phyloP scores from a whole-genome alignment of 495 filamentous ascomycete species.

The Cladorrhinum samala region DNA sequence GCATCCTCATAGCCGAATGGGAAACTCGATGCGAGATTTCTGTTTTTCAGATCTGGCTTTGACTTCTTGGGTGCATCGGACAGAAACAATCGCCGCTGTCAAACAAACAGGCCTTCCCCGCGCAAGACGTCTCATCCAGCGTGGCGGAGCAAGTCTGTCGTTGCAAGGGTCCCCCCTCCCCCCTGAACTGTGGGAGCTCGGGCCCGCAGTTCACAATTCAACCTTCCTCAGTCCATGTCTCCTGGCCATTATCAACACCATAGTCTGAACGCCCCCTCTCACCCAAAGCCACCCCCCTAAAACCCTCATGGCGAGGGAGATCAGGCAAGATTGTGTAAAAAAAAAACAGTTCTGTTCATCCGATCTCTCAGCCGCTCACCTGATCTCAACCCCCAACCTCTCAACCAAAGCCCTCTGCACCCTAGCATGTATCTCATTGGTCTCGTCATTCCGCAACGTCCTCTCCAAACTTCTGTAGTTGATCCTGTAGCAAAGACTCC shows the following conservation, averaged over 20 bases:
- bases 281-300: not conserved
- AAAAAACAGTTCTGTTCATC: too few relatives aligned
- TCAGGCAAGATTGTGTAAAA: too few relatives aligned
- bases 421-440: conserved; percentile 65
- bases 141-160: not conserved
- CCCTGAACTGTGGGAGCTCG: not conserved
- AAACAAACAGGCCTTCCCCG: not conserved
- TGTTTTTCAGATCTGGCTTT: not conserved
- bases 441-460: conserved; percentile 76
- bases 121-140: not conserved
- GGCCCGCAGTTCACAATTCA: not conserved
- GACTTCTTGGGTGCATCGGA: not conserved
- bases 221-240: too few relatives aligned
- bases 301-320: too few relatives aligned
- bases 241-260: too few relatives aligned
- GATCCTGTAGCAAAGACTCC: conserved; percentile 85
- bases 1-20: not conserved
- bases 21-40: not conserved
- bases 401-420: conserved; percentile 57
- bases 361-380: conserved; percentile 44
- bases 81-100: too few relatives aligned
- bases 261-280: too few relatives aligned
- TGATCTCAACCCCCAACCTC: conserved; percentile 72
- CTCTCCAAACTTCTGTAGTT: conserved; percentile 86
- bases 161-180: not conserved